Conservation (phyloP, 345 rosid genomes). For the Passiflora organensis region DNA sequence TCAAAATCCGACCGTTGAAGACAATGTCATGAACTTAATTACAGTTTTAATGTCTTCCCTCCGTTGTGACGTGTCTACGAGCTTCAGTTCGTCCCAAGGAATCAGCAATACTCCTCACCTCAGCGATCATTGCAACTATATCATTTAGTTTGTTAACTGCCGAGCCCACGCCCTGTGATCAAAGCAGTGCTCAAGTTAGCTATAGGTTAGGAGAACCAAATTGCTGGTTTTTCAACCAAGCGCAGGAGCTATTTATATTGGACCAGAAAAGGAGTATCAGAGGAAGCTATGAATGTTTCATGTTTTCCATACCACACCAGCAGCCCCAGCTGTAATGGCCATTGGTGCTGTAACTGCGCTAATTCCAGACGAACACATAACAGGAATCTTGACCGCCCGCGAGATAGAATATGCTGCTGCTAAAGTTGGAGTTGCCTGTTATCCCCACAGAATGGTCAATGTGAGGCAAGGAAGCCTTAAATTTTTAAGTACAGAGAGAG, state of each 20-base stretch:
- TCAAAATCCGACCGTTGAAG: no score
- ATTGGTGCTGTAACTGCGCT: constrained; percentile 62
- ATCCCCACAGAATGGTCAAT: background rate
- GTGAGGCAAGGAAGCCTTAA: no score
- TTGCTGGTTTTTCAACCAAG: no score
- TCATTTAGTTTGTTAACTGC: constrained; percentile 59
- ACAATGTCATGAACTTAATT: no score
- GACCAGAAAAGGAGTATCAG: no score
- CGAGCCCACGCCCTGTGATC: constrained; percentile 48
- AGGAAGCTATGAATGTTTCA: no score
- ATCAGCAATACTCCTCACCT: constrained; percentile 48
- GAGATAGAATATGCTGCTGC: constrained; percentile 63
- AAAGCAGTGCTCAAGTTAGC: background rate
- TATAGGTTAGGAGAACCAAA: no score
- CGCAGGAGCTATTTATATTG: no score
- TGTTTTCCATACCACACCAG: constrained; percentile 48
- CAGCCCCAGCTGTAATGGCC: constrained; percentile 62
- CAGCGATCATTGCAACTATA: constrained; percentile 58
- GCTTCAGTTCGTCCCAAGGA: constrained; percentile 28
- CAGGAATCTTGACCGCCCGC: constrained; percentile 51
- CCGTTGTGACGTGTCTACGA: background rate
- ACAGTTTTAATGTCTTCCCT: constrained; percentile 15
- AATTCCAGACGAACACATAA: constrained; percentile 60
- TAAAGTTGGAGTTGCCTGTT: constrained; percentile 50
- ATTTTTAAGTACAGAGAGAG: no score